Percentiles rank a stretch among this genome's conserved stretches.
Conservation (phyloP, 2,329 filamentous ascomycete species). For the Colletotrichum sp. region DNA sequence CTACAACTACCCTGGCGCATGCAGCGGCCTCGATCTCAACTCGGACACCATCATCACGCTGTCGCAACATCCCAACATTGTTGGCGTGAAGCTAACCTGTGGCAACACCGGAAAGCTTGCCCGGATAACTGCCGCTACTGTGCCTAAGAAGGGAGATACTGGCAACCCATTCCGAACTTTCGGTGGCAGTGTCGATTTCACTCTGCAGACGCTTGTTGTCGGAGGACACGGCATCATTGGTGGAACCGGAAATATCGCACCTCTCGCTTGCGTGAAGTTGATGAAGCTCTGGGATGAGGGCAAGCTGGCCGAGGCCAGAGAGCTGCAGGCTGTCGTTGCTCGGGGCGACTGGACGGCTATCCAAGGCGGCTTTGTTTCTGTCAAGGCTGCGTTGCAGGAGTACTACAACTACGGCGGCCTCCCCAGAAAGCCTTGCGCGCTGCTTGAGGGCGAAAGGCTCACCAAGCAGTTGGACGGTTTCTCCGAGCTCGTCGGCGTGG, state of each 20-base stretch:
- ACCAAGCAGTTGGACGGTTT: slow-evolving; percentile 31
- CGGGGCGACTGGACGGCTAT: slow-evolving; percentile 74
- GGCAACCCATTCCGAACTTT: slow-evolving; percentile 65
- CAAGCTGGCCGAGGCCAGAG: slow-evolving; percentile 61
- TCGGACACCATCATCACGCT: slow-evolving; percentile 64
- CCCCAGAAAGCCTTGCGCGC: slow-evolving; percentile 55
- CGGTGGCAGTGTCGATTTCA: slow-evolving; percentile 77
- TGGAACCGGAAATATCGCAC: slow-evolving; percentile 74
- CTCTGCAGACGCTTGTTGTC: slow-evolving; percentile 71
- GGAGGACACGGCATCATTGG: slow-evolving; percentile 76
- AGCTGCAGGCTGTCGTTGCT: slow-evolving; percentile 68
- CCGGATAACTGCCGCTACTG: slow-evolving; percentile 48
- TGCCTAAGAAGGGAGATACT: slow-evolving; percentile 13
- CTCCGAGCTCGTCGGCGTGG: slow-evolving; percentile 30
- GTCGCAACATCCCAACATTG: slow-evolving; percentile 58
- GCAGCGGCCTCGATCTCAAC: slow-evolving; percentile 71
- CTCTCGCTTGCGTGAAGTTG: slow-evolving; percentile 67
- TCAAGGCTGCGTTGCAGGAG: slow-evolving; percentile 68
- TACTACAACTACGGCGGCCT: slow-evolving; percentile 70
- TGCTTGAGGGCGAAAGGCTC: slow-evolving; percentile 31
- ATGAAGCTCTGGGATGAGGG: slow-evolving; percentile 65
- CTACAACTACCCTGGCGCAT: slow-evolving; percentile 76
- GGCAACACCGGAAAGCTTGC: slow-evolving; percentile 68
- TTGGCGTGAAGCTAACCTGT: slow-evolving; percentile 72
- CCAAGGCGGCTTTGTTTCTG: slow-evolving; percentile 71